These are phyloP conservation scores for Solidago caesia DNA, from an alignment of 129 eudicot species.

Conservation along the genomic window DNA sequence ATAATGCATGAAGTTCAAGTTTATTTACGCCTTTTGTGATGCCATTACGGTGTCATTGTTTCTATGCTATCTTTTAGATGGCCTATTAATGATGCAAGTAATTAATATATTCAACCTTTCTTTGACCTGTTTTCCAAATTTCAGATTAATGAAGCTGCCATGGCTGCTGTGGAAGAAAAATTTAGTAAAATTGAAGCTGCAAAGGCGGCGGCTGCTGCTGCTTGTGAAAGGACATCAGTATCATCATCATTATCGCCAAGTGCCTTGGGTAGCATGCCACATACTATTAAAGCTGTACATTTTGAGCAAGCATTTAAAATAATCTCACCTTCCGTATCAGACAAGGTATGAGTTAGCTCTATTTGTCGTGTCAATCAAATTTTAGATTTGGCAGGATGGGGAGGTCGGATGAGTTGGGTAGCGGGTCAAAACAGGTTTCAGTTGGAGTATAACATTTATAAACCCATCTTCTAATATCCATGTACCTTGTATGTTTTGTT, in stretches of 20 bases:
- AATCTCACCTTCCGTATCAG: constrained; percentile 76
- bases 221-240: constrained; percentile 41
- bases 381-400: background rate
- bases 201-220: constrained; percentile 33
- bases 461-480: background rate
- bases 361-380: background rate
- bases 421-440: background rate
- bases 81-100: too few species aligned
- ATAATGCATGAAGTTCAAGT: background rate
- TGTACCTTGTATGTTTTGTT: constrained; percentile 24
- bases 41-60: background rate
- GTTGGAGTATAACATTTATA: background rate
- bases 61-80: too few species aligned
- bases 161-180: constrained; percentile 53
- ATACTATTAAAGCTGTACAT: constrained; percentile 60
- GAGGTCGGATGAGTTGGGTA: background rate
- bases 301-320: constrained; percentile 61
- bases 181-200: constrained; percentile 69
- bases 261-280: constrained; percentile 27
- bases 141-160: constrained; percentile 85
- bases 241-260: background rate
- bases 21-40: background rate
- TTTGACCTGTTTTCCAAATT: constrained; percentile 1
- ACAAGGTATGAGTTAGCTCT: constrained; percentile 43
- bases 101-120: background rate